These are phyloP conservation scores for Cymbopogon flexuosus DNA, from an alignment of 202 grass and related monocot genomes.

Conservation along the genomic window DNA sequence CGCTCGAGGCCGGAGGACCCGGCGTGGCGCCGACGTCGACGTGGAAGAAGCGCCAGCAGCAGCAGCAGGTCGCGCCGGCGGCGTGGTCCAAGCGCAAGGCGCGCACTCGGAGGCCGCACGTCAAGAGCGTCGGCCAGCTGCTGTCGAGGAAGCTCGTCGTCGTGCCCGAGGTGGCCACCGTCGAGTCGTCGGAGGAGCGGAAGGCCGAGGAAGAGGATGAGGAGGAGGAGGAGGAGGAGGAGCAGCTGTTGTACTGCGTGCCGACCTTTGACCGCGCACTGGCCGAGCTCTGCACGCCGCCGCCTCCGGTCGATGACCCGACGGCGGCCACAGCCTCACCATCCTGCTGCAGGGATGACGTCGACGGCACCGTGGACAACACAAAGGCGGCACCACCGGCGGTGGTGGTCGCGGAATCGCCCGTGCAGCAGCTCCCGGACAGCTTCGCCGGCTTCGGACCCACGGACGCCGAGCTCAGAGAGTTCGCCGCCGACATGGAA, in stretches of 20 bases:
- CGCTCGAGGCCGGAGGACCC: neutral
- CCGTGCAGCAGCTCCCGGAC: conserved; percentile 41
- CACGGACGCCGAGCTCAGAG: conserved; percentile 64
- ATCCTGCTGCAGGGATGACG: conserved; percentile 18
- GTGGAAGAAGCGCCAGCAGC: conserved; percentile 15
- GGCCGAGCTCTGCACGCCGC: conserved; percentile 60
- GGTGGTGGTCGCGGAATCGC: neutral
- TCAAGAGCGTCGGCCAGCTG: conserved; percentile 33
- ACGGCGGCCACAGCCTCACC: neutral
- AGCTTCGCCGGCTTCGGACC: conserved; percentile 38
- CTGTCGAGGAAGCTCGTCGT: conserved; percentile 39
- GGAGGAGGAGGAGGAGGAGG: conserved; percentile 5
- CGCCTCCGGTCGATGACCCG: conserved; percentile 34
- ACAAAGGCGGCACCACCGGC: neutral
- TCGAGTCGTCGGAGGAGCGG: conserved; percentile 48
- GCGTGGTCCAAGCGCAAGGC: conserved; percentile 83
- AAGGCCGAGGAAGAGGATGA: conserved; percentile 32
- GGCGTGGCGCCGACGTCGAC: neutral
- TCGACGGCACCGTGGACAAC: conserved; percentile 14
- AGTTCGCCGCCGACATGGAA: conserved; percentile 95
- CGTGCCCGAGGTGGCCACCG: conserved; percentile 46
- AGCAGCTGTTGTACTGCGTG: conserved; percentile 62
- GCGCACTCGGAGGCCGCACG: conserved; percentile 47
- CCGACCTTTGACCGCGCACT: conserved; percentile 58
- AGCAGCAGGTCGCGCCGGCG: conserved; percentile 40